phyloP scores from a whole-genome alignment of 179 eudicot genomes.

The Silene vulgaris region DNA sequence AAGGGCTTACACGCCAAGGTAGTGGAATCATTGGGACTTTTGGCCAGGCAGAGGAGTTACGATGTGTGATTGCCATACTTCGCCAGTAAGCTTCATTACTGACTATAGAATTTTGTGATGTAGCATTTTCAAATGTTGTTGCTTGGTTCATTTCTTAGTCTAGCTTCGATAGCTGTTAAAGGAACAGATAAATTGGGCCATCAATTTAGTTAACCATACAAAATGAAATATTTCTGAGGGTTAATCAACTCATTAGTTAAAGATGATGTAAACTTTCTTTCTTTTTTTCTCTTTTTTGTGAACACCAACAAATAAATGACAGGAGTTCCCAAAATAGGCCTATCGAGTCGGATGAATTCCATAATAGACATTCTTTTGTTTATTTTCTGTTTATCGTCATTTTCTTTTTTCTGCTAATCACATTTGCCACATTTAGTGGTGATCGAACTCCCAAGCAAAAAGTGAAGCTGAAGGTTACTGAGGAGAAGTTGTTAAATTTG shows the following conservation, averaged over 20 bases:
- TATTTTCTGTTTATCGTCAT: not conserved
- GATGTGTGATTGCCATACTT: slow-evolving; percentile 82
- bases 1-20: slow-evolving; percentile 96
- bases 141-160: not conserved
- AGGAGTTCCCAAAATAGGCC: not conserved
- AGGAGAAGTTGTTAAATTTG: slow-evolving; percentile 85
- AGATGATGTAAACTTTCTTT: not conserved
- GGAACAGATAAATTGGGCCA: no score
- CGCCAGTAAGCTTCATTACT: slow-evolving; percentile 61
- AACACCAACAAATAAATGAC: not conserved
- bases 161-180: not conserved
- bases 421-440: slow-evolving; percentile 52
- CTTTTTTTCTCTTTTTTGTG: not conserved
- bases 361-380: no score
- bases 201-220: not conserved
- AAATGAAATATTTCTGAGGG: not conserved
- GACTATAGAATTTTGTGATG: slow-evolving; percentile 4
- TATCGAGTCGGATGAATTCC: no score
- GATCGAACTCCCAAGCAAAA: slow-evolving; percentile 99
- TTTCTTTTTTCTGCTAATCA: not conserved
- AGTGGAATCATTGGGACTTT: slow-evolving; percentile 90
- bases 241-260: not conserved
- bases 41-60: slow-evolving; percentile 96
- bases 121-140: not conserved
- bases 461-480: slow-evolving; percentile 95